Evolutionary conservation across 1,284 basidiomycete species (phyloP).

Genomic region (Ceratobasidium sp.): DNA sequence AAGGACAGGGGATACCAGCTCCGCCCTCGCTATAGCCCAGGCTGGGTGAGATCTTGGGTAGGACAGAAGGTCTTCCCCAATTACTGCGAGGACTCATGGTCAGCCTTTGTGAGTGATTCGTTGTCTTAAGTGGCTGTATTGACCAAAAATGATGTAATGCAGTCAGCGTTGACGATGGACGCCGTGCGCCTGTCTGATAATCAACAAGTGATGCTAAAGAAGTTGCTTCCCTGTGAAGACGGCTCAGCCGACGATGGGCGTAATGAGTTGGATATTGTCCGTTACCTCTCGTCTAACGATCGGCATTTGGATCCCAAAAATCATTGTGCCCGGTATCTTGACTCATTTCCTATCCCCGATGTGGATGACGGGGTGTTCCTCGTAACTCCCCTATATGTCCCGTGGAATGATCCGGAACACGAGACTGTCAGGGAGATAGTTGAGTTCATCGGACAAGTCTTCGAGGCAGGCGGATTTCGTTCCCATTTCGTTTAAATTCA

Average conservation of each 20-base stretch:
- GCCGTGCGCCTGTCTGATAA: too few species aligned
- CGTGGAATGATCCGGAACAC: not conserved
- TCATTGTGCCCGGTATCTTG: slow-evolving; percentile 15
- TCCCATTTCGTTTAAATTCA: not conserved
- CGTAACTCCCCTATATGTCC: slow-evolving; percentile 15
- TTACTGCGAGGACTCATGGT: too few species aligned
- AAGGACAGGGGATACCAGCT: slow-evolving; percentile 23
- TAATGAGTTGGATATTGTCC: slow-evolving; percentile 31
- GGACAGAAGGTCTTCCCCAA: too few species aligned
- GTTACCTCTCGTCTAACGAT: slow-evolving; percentile 23
- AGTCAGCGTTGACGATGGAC: too few species aligned
- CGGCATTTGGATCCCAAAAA: slow-evolving; percentile 29
- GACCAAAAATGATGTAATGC: too few species aligned
- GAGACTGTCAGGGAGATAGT: not conserved
- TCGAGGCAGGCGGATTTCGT: slow-evolving; percentile 37
- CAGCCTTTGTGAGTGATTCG: too few species aligned
- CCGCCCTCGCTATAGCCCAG: slow-evolving; percentile 34
- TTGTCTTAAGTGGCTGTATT: too few species aligned
- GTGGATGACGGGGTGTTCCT: not conserved
- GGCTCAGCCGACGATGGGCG: slow-evolving; percentile 3
- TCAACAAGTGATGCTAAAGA: too few species aligned
- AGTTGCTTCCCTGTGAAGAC: too few species aligned
- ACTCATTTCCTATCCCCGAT: slow-evolving; percentile 18
- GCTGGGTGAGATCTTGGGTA: slow-evolving; percentile 23
- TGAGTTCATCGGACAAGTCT: slow-evolving; percentile 41